These are phyloP conservation scores for Aspergillus aculeatus DNA, from an alignment of 2,329 filamentous ascomycete genomes.

Conservation along the genomic window DNA sequence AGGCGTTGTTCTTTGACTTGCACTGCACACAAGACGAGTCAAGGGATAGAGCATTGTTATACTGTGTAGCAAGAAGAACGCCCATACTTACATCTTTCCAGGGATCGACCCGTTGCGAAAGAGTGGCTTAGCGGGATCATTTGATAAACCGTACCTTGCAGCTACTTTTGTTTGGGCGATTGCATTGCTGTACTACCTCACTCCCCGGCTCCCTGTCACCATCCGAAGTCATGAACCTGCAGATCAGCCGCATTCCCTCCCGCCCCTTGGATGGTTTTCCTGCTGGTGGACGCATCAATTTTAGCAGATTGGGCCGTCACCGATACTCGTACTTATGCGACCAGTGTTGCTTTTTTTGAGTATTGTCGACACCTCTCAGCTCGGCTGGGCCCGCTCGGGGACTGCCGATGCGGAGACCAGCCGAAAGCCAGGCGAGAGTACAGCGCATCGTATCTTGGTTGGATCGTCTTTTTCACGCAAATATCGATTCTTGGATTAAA, in stretches of 20 bases:
- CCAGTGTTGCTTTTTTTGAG: too few relatives aligned
- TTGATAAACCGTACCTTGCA: not conserved
- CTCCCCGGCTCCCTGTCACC: not conserved
- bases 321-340: too few relatives aligned
- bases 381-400: constrained; percentile 14
- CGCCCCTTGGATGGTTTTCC: not conserved
- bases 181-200: not conserved
- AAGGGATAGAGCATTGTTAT: not conserved
- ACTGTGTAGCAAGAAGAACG: not conserved
- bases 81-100: too few relatives aligned
- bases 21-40: not conserved
- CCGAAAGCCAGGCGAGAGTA: not conserved
- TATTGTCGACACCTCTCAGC: too few relatives aligned
- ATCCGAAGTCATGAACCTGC: not conserved
- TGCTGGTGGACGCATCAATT: too few relatives aligned
- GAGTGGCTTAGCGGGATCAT: too few relatives aligned
- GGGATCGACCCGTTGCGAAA: too few relatives aligned
- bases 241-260: not conserved
- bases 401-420: constrained; percentile 24
- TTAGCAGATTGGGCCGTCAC: too few relatives aligned
- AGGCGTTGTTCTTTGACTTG: not conserved
- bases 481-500: too few relatives aligned
- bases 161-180: not conserved
- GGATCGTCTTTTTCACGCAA: too few relatives aligned
- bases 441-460: too few relatives aligned